Evolutionary conservation across 78 protist genomes (phyloP), one percentile per base, ranked within the genome.

Genomic region (Dictyostelium purpureum): DNA sequence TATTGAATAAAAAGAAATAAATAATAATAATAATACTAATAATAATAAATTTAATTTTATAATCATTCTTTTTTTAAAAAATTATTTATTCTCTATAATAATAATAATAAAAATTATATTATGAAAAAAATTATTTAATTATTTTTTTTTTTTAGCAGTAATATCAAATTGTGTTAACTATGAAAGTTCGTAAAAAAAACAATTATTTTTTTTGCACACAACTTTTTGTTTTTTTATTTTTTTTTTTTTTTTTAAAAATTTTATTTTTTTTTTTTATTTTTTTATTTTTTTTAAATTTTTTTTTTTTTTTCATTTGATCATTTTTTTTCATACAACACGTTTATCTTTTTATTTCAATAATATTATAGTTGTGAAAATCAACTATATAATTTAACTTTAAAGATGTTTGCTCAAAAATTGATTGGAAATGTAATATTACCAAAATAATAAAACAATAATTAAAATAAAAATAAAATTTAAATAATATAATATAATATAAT

Each of bases 381-480:
- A 47, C n/a, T 28, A n/a, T n/a, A n/a, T n/a, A n/a, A n/a, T n/a
- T n/a, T n/a, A n/a, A n/a, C n/a, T n/a, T n/a, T 57, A 19, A 57
- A 57, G 26, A 57, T 57, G 67, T 57, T 57, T 57, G 10, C 67
- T 26, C 67, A 57, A 57, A 57, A 57, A 57, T 57, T 57, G 67
- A 24, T 57, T 57, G 67, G 33, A 57, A 57, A 57, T 57, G 67
- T 57, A 57, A 57, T 57, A 28, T 47, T 14, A 47, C 12, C 4
- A 47, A 14, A 3, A 3, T 2, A 1, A 47, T 47, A 47, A 3
- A 47, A 47, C 12, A 47, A 47, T 47, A 47, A 47, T 14, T 47
- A 47, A 47, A n/a, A n/a, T n/a, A n/a, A n/a, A n/a, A n/a, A n/a
- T n/a, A n/a, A n/a, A n/a, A n/a, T n/a, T n/a, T n/a, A n/a, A n/a